Evolutionary conservation across 225 moss, liverwort and hornwort genomes (phyloP).

Genomic region (Marchantia polymorpha): DNA sequence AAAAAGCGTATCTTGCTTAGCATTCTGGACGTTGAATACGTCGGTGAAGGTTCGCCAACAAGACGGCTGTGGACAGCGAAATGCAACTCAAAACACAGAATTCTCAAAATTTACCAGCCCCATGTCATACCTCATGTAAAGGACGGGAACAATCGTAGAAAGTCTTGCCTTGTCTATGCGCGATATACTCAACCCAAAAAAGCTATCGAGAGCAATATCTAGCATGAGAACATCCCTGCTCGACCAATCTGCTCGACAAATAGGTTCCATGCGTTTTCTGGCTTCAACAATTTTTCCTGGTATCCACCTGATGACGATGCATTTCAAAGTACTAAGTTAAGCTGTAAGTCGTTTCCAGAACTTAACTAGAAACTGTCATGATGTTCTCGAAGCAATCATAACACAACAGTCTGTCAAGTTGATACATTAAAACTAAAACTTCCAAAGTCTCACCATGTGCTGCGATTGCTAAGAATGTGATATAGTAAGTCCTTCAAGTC

Average conservation of each 20-base stretch:
- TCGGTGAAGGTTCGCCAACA: too few species aligned
- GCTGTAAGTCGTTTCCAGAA: neutral
- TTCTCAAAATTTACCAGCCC: neutral
- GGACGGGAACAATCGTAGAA: neutral
- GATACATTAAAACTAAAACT: neutral
- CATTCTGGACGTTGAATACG: too few species aligned
- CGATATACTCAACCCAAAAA: slow-evolving; percentile 29
- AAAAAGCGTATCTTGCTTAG: neutral
- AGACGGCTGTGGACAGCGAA: too few species aligned
- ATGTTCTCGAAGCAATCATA: neutral
- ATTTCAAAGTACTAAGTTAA: neutral
- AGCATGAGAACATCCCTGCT: slow-evolving; percentile 28
- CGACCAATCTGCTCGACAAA: slow-evolving; percentile 28
- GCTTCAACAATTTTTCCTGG: slow-evolving; percentile 33
- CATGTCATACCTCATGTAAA: neutral
- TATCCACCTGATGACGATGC: slow-evolving; percentile 23
- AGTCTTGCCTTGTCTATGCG: slow-evolving; percentile 15
- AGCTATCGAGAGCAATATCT: slow-evolving; percentile 34
- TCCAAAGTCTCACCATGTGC: slow-evolving; percentile 19
- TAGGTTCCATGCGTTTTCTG: slow-evolving; percentile 19
- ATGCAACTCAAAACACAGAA: neutral
- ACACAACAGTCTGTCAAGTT: neutral
- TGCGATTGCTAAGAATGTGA: slow-evolving; percentile 26
- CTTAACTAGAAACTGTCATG: neutral
- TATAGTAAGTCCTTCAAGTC: slow-evolving; percentile 30